Conservation (phyloP, 345 rosid species). For the Triadica sebifera region DNA sequence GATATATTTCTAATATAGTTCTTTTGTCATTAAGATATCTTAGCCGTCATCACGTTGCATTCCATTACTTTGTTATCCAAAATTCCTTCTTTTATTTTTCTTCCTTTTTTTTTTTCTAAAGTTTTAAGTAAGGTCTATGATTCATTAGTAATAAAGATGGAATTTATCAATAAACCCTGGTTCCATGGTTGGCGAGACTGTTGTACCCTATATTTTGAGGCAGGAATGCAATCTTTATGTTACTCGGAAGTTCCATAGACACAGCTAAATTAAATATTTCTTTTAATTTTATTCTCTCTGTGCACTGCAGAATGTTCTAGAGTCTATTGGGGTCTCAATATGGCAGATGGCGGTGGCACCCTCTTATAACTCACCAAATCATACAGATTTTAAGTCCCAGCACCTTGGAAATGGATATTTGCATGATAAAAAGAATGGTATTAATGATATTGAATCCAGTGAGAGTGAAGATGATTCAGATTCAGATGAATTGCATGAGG, state of each 20-base stretch:
- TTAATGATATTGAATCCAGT: slow-evolving; percentile 45
- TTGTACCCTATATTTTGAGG: too few species aligned
- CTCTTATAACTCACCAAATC: background rate
- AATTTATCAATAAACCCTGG: too few species aligned
- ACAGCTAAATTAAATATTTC: too few species aligned
- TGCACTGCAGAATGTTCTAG: slow-evolving; percentile 59
- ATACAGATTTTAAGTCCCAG: slow-evolving; percentile 31
- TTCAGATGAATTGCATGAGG: slow-evolving; percentile 39
- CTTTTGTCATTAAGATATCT: background rate
- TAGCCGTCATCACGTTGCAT: too few species aligned
- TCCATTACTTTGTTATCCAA: background rate
- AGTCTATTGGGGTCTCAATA: slow-evolving; percentile 72
- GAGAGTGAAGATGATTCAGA: slow-evolving; percentile 61
- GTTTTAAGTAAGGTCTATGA: background rate
- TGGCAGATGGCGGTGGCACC: slow-evolving; percentile 94
- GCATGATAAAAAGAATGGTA: slow-evolving; percentile 35
- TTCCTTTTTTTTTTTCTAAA: background rate
- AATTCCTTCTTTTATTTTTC: background rate
- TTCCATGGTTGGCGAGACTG: too few species aligned
- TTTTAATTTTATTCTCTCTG: background rate
- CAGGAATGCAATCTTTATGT: too few species aligned
- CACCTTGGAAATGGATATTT: slow-evolving; percentile 52
- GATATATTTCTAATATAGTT: background rate
- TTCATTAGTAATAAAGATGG: too few species aligned
- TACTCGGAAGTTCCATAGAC: too few species aligned